Evolutionary conservation across 345 rosid species (phyloP).

Genomic region (Turnera subulata): DNA sequence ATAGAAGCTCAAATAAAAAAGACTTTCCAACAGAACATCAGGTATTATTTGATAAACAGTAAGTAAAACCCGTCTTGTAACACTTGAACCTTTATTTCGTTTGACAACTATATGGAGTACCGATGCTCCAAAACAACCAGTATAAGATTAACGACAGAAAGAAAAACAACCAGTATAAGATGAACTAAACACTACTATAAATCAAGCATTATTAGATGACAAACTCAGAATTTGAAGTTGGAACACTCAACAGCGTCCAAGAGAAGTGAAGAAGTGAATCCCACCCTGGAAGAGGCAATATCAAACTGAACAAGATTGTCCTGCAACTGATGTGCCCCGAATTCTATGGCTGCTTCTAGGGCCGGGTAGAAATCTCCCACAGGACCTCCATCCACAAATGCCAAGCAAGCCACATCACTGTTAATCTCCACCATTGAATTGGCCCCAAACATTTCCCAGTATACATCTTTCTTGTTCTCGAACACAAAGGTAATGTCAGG

Average conservation of each 20-base stretch:
- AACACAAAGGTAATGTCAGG: slow-evolving; percentile 19
- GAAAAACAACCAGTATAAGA: too few species aligned
- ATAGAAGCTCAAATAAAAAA: too few species aligned
- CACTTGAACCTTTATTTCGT: too few species aligned
- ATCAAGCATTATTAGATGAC: too few species aligned
- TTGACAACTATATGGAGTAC: too few species aligned
- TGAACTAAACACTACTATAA: too few species aligned
- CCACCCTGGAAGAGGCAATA: slow-evolving; percentile 8
- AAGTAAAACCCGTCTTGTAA: too few species aligned
- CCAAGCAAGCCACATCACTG: slow-evolving; percentile 22
- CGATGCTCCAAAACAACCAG: too few species aligned
- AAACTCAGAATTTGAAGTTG: slow-evolving; percentile 19
- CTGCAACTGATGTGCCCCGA: slow-evolving; percentile 22
- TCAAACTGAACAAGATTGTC: slow-evolving; percentile 16
- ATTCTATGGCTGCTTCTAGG: slow-evolving; percentile 6
- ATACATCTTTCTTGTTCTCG: slow-evolving; percentile 11
- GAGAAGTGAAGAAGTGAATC: slow-evolving; percentile 14
- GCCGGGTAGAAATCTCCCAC: not conserved
- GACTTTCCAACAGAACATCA: too few species aligned
- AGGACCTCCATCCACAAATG: slow-evolving; percentile 16
- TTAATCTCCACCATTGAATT: slow-evolving; percentile 26
- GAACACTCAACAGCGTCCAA: slow-evolving; percentile 13
- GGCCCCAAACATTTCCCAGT: slow-evolving; percentile 23
- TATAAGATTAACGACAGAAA: too few species aligned
- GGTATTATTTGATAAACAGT: too few species aligned